A percentile compares a stretch with the other conserved stretches of the same genome.
Evolutionary conservation across 805 yeast species (phyloP).

Genomic region (Alloascoidea africana): DNA sequence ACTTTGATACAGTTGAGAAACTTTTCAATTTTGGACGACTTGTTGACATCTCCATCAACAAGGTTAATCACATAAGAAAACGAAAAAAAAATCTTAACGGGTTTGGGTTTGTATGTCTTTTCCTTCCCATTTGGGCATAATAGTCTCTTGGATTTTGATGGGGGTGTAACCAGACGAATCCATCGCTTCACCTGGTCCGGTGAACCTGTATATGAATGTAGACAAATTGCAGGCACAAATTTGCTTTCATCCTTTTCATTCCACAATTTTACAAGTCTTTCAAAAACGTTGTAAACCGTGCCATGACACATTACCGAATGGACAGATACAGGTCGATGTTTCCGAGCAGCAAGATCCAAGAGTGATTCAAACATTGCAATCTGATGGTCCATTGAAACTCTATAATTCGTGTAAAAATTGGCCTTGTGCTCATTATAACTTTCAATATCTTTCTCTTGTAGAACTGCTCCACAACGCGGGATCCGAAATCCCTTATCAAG

Average conservation of each 20-base stretch:
- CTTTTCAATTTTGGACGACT: conserved; percentile 16
- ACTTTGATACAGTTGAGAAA: conserved; percentile 15
- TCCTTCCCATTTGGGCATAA: no score
- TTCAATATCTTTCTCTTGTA: conserved; percentile 1
- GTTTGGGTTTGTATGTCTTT: conserved; percentile 6
- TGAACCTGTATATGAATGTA: conserved; percentile 85
- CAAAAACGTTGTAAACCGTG: conserved; percentile 29
- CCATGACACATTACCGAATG: conserved; percentile 84
- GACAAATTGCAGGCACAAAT: conserved; percentile 28
- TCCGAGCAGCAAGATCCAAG: conserved; percentile 35
- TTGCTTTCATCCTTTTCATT: conserved; percentile 6
- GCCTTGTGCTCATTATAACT: conserved; percentile 5
- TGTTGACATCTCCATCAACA: no score
- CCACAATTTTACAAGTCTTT: conserved; percentile 1
- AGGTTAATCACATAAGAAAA: conserved; percentile 35
- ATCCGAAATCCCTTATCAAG: conserved; percentile 63
- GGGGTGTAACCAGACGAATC: conserved; percentile 19
- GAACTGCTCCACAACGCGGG: conserved; percentile 39
- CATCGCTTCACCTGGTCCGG: conserved; percentile 44
- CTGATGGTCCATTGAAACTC: conserved; percentile 59
- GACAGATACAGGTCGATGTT: conserved; percentile 42
- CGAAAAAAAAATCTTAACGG: conserved; percentile 28
- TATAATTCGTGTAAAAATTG: conserved; percentile 24
- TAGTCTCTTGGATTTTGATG: no score
- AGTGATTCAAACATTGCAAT: conserved; percentile 30